Evolutionary conservation across 768 basidiomycete genomes (phyloP).

Genomic region (Guyanaporus albipodus): DNA sequence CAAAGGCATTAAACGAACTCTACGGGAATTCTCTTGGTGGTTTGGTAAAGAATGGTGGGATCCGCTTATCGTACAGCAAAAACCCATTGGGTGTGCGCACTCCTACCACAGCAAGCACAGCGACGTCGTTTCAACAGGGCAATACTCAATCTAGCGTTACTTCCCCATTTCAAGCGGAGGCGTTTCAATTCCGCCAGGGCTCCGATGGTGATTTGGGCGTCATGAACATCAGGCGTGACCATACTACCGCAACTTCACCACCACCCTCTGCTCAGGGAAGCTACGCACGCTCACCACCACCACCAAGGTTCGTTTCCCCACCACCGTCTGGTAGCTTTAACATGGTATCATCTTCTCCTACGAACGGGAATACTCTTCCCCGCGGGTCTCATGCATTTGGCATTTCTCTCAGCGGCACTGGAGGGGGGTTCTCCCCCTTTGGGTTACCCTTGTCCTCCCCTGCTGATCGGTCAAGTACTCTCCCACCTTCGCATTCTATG

Average conservation of each 20-base stretch:
- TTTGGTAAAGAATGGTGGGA: slow-evolving; percentile 91
- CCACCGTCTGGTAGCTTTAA: slow-evolving; percentile 30
- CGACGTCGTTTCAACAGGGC: slow-evolving; percentile 25
- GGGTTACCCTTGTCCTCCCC: slow-evolving; percentile 33
- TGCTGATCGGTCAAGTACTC: slow-evolving; percentile 24
- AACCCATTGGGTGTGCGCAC: slow-evolving; percentile 94
- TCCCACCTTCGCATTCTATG: slow-evolving; percentile 31
- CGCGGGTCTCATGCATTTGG: slow-evolving; percentile 33
- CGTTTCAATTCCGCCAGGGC: slow-evolving; percentile 30
- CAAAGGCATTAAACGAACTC: slow-evolving; percentile 82
- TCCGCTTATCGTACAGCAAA: slow-evolving; percentile 95
- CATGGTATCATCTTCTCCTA: slow-evolving; percentile 24
- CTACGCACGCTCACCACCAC: slow-evolving; percentile 33
- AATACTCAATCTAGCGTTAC: slow-evolving; percentile 14
- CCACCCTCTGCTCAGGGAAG: slow-evolving; percentile 23
- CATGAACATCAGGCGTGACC: slow-evolving; percentile 25
- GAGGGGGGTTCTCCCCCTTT: slow-evolving; percentile 30
- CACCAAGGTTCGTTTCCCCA: slow-evolving; percentile 33
- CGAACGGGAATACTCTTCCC: slow-evolving; percentile 25
- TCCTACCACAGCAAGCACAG: slow-evolving; percentile 51
- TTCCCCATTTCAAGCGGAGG: slow-evolving; percentile 29
- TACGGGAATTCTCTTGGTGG: slow-evolving; percentile 91
- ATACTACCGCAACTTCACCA: slow-evolving; percentile 21
- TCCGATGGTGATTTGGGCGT: slow-evolving; percentile 23
- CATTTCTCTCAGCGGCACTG: slow-evolving; percentile 27